Percentiles rank a stretch among this genome's conserved stretches.
Evolutionary conservation across 2,329 filamentous ascomycete genomes (phyloP).

Genomic region (Aureobasidium leucospermi): DNA sequence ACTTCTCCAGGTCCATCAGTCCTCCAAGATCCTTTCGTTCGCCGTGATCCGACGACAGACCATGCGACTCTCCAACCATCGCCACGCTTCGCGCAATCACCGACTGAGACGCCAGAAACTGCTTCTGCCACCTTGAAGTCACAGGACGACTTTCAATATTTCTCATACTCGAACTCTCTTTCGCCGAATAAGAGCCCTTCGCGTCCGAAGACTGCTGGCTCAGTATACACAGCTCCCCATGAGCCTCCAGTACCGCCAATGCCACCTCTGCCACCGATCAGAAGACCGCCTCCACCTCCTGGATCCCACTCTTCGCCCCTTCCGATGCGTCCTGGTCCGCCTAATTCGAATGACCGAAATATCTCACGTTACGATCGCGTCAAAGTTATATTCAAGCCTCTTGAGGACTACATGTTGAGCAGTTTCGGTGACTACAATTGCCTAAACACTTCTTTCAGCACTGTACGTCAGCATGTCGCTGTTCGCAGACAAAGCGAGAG

Average conservation of each 20-base stretch:
- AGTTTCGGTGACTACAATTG: slow-evolving; percentile 63
- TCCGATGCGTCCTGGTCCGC: slow-evolving; percentile 17
- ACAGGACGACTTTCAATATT: slow-evolving; percentile 14
- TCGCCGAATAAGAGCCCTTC: slow-evolving; percentile 6
- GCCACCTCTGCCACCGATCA: slow-evolving; percentile 22
- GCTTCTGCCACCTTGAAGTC: slow-evolving; percentile 14
- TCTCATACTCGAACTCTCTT: neutral
- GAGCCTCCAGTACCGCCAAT: slow-evolving; percentile 18
- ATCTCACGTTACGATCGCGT: slow-evolving; percentile 30
- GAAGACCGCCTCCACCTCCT: slow-evolving; percentile 29
- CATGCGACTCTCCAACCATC: neutral
- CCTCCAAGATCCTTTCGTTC: slow-evolving; percentile 9
- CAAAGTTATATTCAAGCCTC: slow-evolving; percentile 60
- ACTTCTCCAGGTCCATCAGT: neutral
- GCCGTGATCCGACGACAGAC: neutral
- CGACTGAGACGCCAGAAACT: slow-evolving; percentile 2
- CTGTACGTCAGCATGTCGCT: slow-evolving; percentile 36
- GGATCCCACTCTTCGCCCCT: slow-evolving; percentile 13
- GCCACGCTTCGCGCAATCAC: neutral
- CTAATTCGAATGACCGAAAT: slow-evolving; percentile 14
- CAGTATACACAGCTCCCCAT: neutral
- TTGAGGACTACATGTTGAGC: slow-evolving; percentile 69
- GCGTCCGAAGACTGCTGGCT: neutral
- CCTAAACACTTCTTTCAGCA: slow-evolving; percentile 70
- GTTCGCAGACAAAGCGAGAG: slow-evolving; percentile 39